Percentiles rank a stretch among this genome's conserved stretches.
Evolutionary conservation across 371 early-diverging fungal species (phyloP).

Genomic region (Haplosporangium sp.): DNA sequence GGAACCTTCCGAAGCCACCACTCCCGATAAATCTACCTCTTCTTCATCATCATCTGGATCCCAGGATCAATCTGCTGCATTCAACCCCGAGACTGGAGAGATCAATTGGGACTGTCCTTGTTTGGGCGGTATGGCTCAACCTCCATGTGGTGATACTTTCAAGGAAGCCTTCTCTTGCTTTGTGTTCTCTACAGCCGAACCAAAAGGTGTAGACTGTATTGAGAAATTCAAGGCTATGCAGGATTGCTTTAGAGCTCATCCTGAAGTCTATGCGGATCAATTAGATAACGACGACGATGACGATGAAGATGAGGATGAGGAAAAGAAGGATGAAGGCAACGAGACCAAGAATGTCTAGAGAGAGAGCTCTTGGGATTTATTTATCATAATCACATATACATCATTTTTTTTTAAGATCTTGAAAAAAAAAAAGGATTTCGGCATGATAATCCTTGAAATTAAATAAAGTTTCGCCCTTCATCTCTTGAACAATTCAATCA

Average conservation of each 20-base stretch:
- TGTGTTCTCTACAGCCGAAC: slow-evolving; percentile 80
- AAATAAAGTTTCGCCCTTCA: too few species aligned
- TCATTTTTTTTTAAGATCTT: too few species aligned
- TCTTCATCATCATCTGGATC: slow-evolving; percentile 13
- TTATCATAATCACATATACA: too few species aligned
- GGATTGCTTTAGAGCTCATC: slow-evolving; percentile 84
- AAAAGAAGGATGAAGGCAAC: slow-evolving; percentile 1
- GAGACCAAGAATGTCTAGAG: slow-evolving; percentile 31
- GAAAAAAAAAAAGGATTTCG: too few species aligned
- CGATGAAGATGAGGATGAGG: slow-evolving; percentile 15
- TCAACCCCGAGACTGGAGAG: slow-evolving; percentile 89
- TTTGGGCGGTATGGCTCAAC: slow-evolving; percentile 94
- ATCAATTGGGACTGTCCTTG: slow-evolving; percentile 99
- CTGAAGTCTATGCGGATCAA: slow-evolving; percentile 76
- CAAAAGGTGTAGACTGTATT: slow-evolving; percentile 90
- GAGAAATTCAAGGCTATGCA: slow-evolving; percentile 89
- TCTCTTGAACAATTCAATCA: too few species aligned
- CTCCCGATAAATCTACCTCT: slow-evolving; percentile 18
- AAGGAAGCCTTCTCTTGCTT: slow-evolving; percentile 98
- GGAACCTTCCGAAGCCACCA: slow-evolving; percentile 52
- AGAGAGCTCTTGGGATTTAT: too few species aligned
- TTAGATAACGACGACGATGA: slow-evolving; percentile 43
- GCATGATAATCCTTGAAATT: too few species aligned
- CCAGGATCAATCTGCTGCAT: slow-evolving; percentile 61
- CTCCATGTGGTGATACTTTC: slow-evolving; percentile 96